Percentiles rank a stretch among this genome's conserved stretches.
Evolutionary conservation across 2,329 filamentous ascomycete genomes (phyloP).

Genomic region (Fusarium neocosmosporiellum): DNA sequence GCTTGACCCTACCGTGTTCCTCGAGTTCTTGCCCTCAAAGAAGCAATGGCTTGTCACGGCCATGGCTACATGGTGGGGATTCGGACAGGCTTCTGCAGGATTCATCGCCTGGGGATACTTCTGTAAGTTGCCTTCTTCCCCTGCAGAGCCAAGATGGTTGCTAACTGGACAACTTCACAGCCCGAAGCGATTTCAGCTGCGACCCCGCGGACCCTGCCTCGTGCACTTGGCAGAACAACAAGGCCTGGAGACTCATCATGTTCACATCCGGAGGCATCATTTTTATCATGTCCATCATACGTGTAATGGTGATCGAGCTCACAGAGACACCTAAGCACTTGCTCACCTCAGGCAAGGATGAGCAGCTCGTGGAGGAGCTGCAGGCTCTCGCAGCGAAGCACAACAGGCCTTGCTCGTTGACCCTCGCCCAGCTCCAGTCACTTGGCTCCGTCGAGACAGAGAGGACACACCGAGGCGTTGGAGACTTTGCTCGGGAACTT

Average conservation of each 20-base stretch:
- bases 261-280: slow-evolving; percentile 60
- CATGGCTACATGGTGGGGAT: slow-evolving; percentile 65
- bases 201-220: neutral
- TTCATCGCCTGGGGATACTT: slow-evolving; percentile 62
- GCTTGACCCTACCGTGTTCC: slow-evolving; percentile 66
- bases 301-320: slow-evolving; percentile 65
- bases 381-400: slow-evolving; percentile 53
- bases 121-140: neutral
- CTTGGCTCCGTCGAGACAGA: neutral
- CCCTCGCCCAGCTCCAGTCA: slow-evolving; percentile 19
- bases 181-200: slow-evolving; percentile 3
- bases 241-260: slow-evolving; percentile 63
- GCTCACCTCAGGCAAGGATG: slow-evolving; percentile 63
- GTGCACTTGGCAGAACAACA: slow-evolving; percentile 58
- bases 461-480: neutral
- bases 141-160: neutral
- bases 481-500: slow-evolving; percentile 48
- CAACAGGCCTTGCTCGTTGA: slow-evolving; percentile 54
- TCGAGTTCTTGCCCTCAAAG: slow-evolving; percentile 60
- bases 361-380: slow-evolving; percentile 58
- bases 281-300: slow-evolving; percentile 62
- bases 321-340: slow-evolving; percentile 71
- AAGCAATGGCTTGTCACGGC: slow-evolving; percentile 74
- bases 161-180: neutral
- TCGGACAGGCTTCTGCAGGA: slow-evolving; percentile 60